Base-by-base conservation (phyloP, 371 early-diverging fungal species). In the Lichtheimia hyalospora region DNA sequence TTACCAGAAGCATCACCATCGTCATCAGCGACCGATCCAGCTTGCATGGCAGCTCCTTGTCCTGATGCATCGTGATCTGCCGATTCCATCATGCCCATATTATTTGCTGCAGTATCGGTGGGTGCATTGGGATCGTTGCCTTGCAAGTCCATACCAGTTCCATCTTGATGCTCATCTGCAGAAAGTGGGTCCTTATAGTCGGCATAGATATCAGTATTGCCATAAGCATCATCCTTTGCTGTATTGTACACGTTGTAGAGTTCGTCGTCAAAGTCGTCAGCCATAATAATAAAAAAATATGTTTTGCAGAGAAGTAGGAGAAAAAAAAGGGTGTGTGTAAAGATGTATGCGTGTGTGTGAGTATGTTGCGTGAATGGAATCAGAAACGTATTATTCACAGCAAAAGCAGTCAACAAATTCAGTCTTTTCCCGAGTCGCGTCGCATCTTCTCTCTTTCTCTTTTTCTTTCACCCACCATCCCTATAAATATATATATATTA, bases 191-290 rank as follows among this genome's bases (percentile, higher is more conserved):
- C 69, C n/a, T 66, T 67, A 54, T 63, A 67, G 34, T 66, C 65
- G 16, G 59, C 69, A 44, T 75, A 68, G 39, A 70, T 66, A 51
- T 69, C 66, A 41, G 58, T 60, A 41, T 71, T 67, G 5, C 50
- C 56, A 18, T 58, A 59, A 25, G 62, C 52, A 41, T 66, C 73
- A 41, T 71, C 69, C 43, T 71, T 69, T 39, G 52, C 67, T 16
- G 66, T 66, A 28, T 72, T 64, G 50, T 70, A 72, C 21, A 74
- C 74, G 44, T 70, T 71, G 54, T 77, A 77, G 40, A 77, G 63
- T 52, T 77, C 74, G 57, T 77, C 77, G 52, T 76, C 75, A 54
- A 71, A 74, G 60, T 74, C 69, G 41, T 58, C 58, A 10, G 58
- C 58, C 58, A 58, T 58, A 1, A 14, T 58, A 5, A 8, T 15